These are phyloP conservation scores for Apiospora malaysiana DNA, from an alignment of 2,329 filamentous ascomycete species.

Conservation along the genomic window DNA sequence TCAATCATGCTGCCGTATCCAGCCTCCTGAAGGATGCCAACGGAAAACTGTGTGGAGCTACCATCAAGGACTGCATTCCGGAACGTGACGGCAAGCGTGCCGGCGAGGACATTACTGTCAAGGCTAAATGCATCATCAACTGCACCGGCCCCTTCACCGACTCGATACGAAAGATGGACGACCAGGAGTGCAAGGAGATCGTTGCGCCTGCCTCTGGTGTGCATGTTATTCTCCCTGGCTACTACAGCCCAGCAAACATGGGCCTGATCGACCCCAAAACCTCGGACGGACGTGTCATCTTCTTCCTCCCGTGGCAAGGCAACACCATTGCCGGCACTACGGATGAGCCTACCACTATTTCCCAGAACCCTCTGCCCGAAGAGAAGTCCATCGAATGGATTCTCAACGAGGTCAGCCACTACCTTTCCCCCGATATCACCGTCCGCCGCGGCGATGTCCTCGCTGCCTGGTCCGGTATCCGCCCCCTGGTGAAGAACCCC, in stretches of 20 bases:
- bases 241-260: conserved; percentile 86
- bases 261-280: conserved; percentile 86
- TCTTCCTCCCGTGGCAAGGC: conserved; percentile 92
- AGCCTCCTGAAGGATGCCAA: conserved; percentile 74
- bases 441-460: conserved; percentile 87
- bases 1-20: conserved; percentile 85
- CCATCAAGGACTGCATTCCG: conserved; percentile 72
- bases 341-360: conserved; percentile 76
- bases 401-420: conserved; percentile 79
- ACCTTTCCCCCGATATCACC: conserved; percentile 83
- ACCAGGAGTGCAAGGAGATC: conserved; percentile 73
- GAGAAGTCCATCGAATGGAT: conserved; percentile 92
- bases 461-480: conserved; percentile 87
- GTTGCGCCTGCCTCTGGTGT: conserved; percentile 86
- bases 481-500: conserved; percentile 84
- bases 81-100: conserved; percentile 65
- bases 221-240: conserved; percentile 85
- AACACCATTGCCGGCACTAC: conserved; percentile 92
- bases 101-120: conserved; percentile 70
- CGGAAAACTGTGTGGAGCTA: conserved; percentile 76
- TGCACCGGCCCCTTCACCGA: conserved; percentile 90
- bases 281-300: conserved; percentile 88
- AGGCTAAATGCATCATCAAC: conserved; percentile 84
- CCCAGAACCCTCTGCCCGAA: conserved; percentile 74
- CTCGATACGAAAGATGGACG: conserved; percentile 84